Evolutionary conservation across 129 eudicot species (phyloP).

Genomic region (Lactuca saligna): DNA sequence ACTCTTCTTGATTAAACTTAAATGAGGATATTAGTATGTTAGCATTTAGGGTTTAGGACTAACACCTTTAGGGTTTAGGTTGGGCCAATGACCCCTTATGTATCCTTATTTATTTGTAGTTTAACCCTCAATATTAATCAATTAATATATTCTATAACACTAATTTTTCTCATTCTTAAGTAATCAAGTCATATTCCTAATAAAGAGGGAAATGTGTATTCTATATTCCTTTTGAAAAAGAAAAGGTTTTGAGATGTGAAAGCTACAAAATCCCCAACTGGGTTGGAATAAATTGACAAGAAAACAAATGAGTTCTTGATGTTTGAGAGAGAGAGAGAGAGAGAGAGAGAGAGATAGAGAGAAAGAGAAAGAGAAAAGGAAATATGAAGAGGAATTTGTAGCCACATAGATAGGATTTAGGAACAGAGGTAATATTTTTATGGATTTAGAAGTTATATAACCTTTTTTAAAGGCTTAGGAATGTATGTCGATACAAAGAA

Average conservation of each 20-base stretch:
- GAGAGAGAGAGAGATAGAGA: too few relatives aligned
- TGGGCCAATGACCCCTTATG: too few relatives aligned
- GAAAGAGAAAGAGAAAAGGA: not conserved
- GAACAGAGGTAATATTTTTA: constrained; percentile 36
- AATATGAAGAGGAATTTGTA: constrained; percentile 42
- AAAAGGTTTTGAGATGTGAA: constrained; percentile 3
- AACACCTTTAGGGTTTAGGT: too few relatives aligned
- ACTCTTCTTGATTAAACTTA: too few relatives aligned
- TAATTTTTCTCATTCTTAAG: not conserved
- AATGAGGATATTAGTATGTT: too few relatives aligned
- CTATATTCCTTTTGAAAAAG: not conserved
- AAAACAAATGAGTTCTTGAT: constrained; percentile 16
- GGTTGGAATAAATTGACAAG: constrained; percentile 16
- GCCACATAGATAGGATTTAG: constrained; percentile 71
- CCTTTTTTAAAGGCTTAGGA: not conserved
- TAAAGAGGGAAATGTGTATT: constrained; percentile 10
- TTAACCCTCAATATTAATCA: too few relatives aligned
- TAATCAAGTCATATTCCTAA: constrained; percentile 1
- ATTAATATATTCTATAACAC: too few relatives aligned
- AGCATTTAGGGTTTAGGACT: too few relatives aligned
- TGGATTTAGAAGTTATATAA: constrained; percentile 26
- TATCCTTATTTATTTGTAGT: too few relatives aligned
- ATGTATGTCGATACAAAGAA: not conserved
- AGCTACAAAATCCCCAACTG: not conserved
- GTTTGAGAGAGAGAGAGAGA: not conserved